These are phyloP conservation scores for Galerina sulciceps DNA, from an alignment of 768 basidiomycete genomes.

Conservation along the genomic window DNA sequence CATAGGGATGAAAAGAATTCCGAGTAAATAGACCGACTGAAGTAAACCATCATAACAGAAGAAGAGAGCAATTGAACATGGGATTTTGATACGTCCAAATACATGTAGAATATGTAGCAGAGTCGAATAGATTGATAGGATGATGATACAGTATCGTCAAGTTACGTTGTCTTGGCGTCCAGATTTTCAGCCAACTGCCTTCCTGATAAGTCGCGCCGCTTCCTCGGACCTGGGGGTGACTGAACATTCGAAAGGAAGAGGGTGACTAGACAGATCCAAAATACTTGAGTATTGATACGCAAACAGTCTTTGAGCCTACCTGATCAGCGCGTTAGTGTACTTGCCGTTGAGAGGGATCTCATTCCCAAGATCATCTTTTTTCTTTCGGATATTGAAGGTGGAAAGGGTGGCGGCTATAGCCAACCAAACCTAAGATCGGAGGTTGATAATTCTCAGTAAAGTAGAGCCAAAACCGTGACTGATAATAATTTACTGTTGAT, in stretches of 20 bases:
- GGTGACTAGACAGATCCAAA: neutral
- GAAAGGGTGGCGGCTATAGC: slow-evolving; percentile 27
- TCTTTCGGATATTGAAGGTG: slow-evolving; percentile 31
- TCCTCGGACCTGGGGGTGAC: slow-evolving; percentile 5
- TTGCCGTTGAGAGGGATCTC: slow-evolving; percentile 24
- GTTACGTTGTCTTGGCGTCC: no score
- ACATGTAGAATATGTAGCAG: no score
- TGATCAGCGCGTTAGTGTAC: slow-evolving; percentile 17
- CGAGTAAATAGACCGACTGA: no score
- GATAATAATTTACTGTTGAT: slow-evolving; percentile 12
- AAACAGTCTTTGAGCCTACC: neutral
- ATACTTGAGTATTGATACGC: neutral
- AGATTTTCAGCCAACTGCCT: neutral
- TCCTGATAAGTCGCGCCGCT: neutral
- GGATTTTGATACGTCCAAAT: no score
- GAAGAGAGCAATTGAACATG: no score
- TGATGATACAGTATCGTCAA: no score
- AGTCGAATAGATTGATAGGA: no score
- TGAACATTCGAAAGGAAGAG: slow-evolving; percentile 1
- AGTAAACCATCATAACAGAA: no score
- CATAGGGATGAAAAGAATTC: no score
- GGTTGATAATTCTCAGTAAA: neutral
- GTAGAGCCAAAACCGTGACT: neutral
- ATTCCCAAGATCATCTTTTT: slow-evolving; percentile 27
- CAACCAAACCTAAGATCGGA: slow-evolving; percentile 16